These are phyloP conservation scores for Dictyostelium intermedium DNA, from an alignment of 78 protist genomes.

Conservation along the genomic window DNA sequence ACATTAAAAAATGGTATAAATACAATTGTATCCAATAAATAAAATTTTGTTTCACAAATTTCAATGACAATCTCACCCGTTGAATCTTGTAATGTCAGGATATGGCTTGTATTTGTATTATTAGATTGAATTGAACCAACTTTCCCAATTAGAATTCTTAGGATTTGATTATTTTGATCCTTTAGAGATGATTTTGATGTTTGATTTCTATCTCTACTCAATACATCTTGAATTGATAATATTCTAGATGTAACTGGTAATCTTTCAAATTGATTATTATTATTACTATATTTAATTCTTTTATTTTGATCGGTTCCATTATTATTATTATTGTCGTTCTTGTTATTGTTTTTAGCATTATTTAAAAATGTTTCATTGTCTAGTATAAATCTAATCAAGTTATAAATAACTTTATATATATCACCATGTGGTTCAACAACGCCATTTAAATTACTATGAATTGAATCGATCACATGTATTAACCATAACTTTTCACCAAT, in stretches of 20 bases:
- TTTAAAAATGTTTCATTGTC: background rate
- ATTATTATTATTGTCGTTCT: background rate
- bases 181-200: conserved; percentile 6
- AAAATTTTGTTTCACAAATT: background rate
- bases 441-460: background rate
- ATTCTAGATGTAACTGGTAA: conserved; percentile 11
- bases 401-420: background rate
- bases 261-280: background rate
- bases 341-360: background rate
- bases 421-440: background rate
- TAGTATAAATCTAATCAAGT: background rate
- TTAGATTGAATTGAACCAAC: background rate
- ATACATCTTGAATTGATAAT: background rate
- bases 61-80: conserved; percentile 18
- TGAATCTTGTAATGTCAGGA: background rate
- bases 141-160: conserved; percentile 29
- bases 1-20: conserved; percentile 35
- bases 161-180: conserved; percentile 1
- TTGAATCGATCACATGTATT: background rate
- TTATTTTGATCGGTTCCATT: background rate
- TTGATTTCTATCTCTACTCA: conserved; percentile 5
- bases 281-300: background rate
- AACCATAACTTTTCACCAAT: conserved; percentile 12
- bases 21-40: background rate
- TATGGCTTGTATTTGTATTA: background rate